Evolutionary conservation across 352 stramenopile genomes (phyloP), one percentile per base, ranked within the genome.

Genomic region (Phytophthora sp.): DNA sequence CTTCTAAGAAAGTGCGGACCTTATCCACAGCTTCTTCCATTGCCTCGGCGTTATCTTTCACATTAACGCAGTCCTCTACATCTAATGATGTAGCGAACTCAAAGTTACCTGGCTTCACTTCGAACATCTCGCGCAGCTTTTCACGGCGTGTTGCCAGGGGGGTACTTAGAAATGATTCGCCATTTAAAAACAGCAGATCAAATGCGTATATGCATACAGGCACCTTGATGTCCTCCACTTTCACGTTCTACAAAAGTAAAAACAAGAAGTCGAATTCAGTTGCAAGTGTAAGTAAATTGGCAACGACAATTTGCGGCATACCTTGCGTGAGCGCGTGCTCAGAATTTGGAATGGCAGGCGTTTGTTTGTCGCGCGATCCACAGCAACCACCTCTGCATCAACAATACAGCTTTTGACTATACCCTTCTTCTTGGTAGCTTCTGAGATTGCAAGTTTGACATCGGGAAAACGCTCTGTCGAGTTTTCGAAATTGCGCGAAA

Each of bases 321-420:
- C 69, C 63, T 99, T 99, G 46, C 94, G 74, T 48, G 98, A 99
- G 5, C 98, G 84, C 15, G 97, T 99, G 37, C 94, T 99, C 6
- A 99, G 77, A 17, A 99, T 79, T 83, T 99, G 98, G 70, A 99
- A 99, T 5, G 98, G 98, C 26, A 99, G 88, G 4, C 99, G 86
- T 59, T 98, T 97, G 49, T 95, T 93, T 5, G 87, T 98, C n/a
- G 95, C 89, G 32, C 88, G 82, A 80, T 99, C 97, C 62, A 98
- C 98, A 2, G 98, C 97, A 21, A 99, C 98, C n/a, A 99, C 95
- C 77, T 99, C 97, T 5, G 96, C 91, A 69, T 99, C 98, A 39
- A 99, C 82, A 15, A 99, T 98, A 70, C 97, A 99, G 62, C 81
- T 94, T 44, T 67, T 69, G n/a, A 90, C 74, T 10, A 87, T 62